Evolutionary conservation across 345 rosid species (phyloP), one percentile per base, ranked within the genome.

Genomic region (Eucalyptus sideroxylon): DNA sequence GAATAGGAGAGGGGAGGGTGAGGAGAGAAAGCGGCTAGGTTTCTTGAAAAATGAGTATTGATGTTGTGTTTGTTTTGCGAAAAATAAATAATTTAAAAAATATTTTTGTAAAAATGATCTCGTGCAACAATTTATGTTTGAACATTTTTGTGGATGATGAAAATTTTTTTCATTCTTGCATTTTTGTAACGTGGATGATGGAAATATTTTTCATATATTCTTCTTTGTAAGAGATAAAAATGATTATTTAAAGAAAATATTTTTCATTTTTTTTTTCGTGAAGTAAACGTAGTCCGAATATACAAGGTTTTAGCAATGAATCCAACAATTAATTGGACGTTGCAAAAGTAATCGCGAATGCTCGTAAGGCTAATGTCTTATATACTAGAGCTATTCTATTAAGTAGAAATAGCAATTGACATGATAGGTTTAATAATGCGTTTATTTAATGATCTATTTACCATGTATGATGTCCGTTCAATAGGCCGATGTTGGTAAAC

Each of bases 221-320:
- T 17, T 31, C 3, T 16, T 9, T 16, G 6, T 69, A 9, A 69
- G 23, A 17, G 42, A 69, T 9, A 31, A 2, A 9, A 5, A 7
- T 3, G 23, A 16, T 15, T 17, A 31, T 69, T 12, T 27, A 27
- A 60, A 27, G 7, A 60, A 27, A 6, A 27, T 27, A 6, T 60
- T 31, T 67, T 15, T 2, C 1, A 31, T 7, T 8, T 2, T 67
- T 67, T 3, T 2, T 69, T 69, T 34, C 17, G 0, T 6, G 2
- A 72, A 34, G 19, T 2, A 72, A 34, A 16, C 1, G 7, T 1
- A 65, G 4, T 2, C 0, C 4, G 0, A 31, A 69, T 16, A 16
- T 31, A 16, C 0, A 16, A 16, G 17, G 4, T 72, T 72, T 72
- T 5, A 72, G 44, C 24, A 9, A 34, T 34, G 26, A 19, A 72